These are phyloP conservation scores for Fusarium clavum DNA, from an alignment of 2,329 filamentous ascomycete genomes.

Conservation along the genomic window DNA sequence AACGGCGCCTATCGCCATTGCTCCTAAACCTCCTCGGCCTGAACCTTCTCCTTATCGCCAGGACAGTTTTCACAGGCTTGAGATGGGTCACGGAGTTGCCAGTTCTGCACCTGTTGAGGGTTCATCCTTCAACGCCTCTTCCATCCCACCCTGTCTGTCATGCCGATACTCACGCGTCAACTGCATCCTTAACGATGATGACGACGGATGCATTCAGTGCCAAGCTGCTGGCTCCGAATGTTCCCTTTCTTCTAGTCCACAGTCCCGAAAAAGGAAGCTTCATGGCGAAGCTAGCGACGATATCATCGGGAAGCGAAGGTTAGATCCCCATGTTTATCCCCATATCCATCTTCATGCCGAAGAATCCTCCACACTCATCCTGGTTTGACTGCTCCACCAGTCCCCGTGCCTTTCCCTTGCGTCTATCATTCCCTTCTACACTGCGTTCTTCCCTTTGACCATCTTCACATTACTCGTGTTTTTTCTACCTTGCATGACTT, in stretches of 20 bases:
- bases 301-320: slow-evolving; percentile 76
- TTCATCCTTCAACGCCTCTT: slow-evolving; percentile 55
- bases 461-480: slow-evolving; percentile 38
- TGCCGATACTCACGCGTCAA: slow-evolving; percentile 79
- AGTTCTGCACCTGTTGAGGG: slow-evolving; percentile 62
- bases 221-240: slow-evolving; percentile 82
- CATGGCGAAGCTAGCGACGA: slow-evolving; percentile 72
- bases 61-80: slow-evolving; percentile 60
- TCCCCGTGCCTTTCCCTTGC: slow-evolving; percentile 34
- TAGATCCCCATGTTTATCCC: slow-evolving; percentile 51
- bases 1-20: slow-evolving; percentile 75
- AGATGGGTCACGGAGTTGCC: slow-evolving; percentile 62
- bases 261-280: slow-evolving; percentile 83
- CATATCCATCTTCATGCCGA: slow-evolving; percentile 29
- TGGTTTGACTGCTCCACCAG: slow-evolving; percentile 32
- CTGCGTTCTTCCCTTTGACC: slow-evolving; percentile 34
- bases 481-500: slow-evolving; percentile 42
- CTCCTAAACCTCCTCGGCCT: slow-evolving; percentile 66
- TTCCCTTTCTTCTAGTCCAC: slow-evolving; percentile 80
- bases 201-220: slow-evolving; percentile 80
- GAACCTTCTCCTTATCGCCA: slow-evolving; percentile 59
- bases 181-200: slow-evolving; percentile 81
- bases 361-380: slow-evolving; percentile 34
- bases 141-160: slow-evolving; percentile 73
- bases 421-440: slow-evolving; percentile 38